phyloP scores from a whole-genome alignment of 1,139 yeast genomes.

The Protomyces lactucae-debilis region DNA sequence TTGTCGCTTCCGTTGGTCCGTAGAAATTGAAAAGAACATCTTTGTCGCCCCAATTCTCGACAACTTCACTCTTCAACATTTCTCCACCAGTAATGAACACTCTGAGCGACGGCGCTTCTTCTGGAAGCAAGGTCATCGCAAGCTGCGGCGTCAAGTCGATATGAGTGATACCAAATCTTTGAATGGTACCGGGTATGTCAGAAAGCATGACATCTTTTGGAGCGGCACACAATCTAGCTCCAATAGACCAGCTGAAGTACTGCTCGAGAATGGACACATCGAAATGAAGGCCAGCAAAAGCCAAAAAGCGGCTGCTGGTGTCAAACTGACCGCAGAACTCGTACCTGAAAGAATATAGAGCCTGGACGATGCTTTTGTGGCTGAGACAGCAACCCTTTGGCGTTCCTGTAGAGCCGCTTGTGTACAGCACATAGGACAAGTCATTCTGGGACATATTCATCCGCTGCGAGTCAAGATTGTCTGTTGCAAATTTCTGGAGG shows the following conservation, averaged over 20 bases:
- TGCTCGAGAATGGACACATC: constrained; percentile 36
- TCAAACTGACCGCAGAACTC: constrained; percentile 32
- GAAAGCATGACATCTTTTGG: constrained; percentile 32
- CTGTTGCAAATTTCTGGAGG: background rate
- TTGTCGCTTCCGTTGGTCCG: constrained; percentile 36
- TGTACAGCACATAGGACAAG: constrained; percentile 38
- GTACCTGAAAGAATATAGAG: constrained; percentile 33
- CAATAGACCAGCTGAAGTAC: constrained; percentile 35
- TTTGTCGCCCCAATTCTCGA: constrained; percentile 34
- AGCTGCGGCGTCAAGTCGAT: constrained; percentile 35
- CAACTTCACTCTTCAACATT: constrained; percentile 33
- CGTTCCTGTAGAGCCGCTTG: constrained; percentile 71
- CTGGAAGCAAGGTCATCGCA: constrained; percentile 34
- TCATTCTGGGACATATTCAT: constrained; percentile 12
- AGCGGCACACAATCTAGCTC: constrained; percentile 33
- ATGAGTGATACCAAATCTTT: constrained; percentile 32
- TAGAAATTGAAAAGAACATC: constrained; percentile 34
- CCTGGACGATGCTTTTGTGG: constrained; percentile 48
- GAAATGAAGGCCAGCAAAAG: constrained; percentile 36
- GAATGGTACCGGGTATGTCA: constrained; percentile 29
- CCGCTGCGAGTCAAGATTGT: background rate
- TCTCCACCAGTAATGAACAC: constrained; percentile 36
- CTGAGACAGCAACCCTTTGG: constrained; percentile 69
- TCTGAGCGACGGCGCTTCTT: constrained; percentile 33
- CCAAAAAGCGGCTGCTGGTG: constrained; percentile 30